phyloP scores from a whole-genome alignment of 257 asterid species.

The Plantago elongata region DNA sequence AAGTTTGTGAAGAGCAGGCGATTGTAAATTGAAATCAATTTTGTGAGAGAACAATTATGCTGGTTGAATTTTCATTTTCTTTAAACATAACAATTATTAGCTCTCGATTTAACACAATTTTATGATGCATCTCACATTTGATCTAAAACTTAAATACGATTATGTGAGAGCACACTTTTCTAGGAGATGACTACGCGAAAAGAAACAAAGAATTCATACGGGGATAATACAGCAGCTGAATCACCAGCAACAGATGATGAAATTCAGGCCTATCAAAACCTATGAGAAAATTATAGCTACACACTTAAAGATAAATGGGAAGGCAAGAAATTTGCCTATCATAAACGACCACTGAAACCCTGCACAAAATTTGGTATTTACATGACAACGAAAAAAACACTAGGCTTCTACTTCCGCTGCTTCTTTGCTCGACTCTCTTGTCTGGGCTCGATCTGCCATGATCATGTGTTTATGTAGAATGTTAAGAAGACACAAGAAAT shows the following conservation, averaged over 20 bases:
- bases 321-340: background rate
- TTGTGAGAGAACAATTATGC: too few relatives aligned
- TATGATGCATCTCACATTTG: too few relatives aligned
- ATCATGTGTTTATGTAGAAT: constrained; percentile 4
- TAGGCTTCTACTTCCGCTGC: constrained; percentile 42
- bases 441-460: constrained; percentile 51
- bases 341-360: background rate
- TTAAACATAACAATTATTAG: too few relatives aligned
- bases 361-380: constrained; percentile 7
- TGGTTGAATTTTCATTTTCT: too few relatives aligned
- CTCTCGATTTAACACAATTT: too few relatives aligned
- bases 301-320: too few relatives aligned
- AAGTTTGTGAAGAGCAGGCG: too few relatives aligned
- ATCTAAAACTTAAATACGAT: too few relatives aligned
- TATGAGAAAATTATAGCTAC: too few relatives aligned
- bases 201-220: background rate
- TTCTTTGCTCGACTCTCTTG: constrained; percentile 44
- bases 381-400: background rate
- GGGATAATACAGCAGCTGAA: background rate
- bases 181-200: background rate
- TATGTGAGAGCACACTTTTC: background rate
- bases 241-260: too few relatives aligned
- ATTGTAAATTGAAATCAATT: too few relatives aligned
- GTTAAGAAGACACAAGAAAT: background rate
- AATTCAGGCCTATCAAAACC: too few relatives aligned